Evolutionary conservation across 2,329 filamentous ascomycete genomes (phyloP), one percentile per base, ranked within the genome.

Genomic region (Cryphonectria naterciae): DNA sequence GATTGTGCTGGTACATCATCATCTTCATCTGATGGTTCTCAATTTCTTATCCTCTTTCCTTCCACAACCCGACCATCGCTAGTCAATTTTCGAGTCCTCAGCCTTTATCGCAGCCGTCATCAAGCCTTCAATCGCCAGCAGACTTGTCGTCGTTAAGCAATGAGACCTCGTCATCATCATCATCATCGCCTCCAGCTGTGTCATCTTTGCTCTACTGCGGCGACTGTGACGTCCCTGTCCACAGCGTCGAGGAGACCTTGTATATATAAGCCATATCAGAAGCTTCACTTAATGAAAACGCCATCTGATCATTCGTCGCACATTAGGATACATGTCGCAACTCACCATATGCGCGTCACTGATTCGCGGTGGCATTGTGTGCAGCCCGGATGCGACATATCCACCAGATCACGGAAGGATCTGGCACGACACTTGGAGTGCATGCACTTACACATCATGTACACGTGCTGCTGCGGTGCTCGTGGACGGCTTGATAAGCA

Each of bases 401-500:
- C 13, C 1, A 60, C 58, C 15, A n/a, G 6, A 4, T 32, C 5
- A 2, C 13, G 37, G 25, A 69, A 65, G 61, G 61, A 65, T 41
- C 22, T 69, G 37, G 15, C 17, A 41, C 37, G 68, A 17, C 68
- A 69, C 19, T 6, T 65, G 6, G 41, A 28, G 4, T 25, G 25
- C 25, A 28, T n/a, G 28, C 68, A 69, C 22, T 32, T 43, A 13
- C 19, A 17, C 10, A n/a, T 58, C 52, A 61, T n/a, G 13, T 68
- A 61, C n/a, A 62, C 66, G 7, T 68, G 66, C 19, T 61, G n/a
- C 17, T 68, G 54, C 17, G 66, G 66, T 13, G 3, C 4, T 49
- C 54, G 52, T 37, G 17, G 32, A 5, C 54, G 66, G 8, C 39
- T 41, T 37, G 66, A 68, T 28, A 32, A 68, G 1, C 66, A 68